Percentiles rank a stretch among this genome's conserved stretches.
phyloP scores from a whole-genome alignment of 805 yeast genomes.

The Hanseniaspora hatyaiensis region DNA sequence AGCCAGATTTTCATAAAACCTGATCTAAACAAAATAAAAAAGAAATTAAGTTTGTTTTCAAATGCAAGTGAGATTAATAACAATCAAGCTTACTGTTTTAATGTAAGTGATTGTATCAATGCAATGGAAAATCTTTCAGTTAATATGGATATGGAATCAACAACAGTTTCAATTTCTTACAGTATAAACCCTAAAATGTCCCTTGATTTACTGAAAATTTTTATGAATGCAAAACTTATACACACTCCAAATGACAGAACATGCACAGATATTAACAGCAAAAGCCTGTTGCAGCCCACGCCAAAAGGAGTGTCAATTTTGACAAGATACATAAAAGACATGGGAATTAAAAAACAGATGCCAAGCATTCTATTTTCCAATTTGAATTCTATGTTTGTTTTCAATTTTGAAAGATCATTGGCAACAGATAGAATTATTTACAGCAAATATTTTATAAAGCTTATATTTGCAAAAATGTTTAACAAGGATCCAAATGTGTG shows the following conservation, averaged over 20 bases:
- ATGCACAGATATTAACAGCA: constrained; percentile 34
- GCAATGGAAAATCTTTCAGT: constrained; percentile 41
- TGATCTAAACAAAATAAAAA: constrained; percentile 16
- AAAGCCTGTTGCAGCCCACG: constrained; percentile 60
- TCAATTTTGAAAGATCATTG: constrained; percentile 54
- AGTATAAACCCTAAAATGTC: constrained; percentile 43
- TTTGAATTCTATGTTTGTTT: constrained; percentile 61
- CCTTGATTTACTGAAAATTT: constrained; percentile 35
- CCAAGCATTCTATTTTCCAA: constrained; percentile 43
- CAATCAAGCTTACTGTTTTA: constrained; percentile 2
- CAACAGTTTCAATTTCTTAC: constrained; percentile 46
- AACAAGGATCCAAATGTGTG: constrained; percentile 63
- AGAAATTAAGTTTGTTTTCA: constrained; percentile 23
- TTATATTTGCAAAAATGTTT: constrained; percentile 50
- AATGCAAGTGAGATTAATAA: constrained; percentile 7
- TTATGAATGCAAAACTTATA: constrained; percentile 50
- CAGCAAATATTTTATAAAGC: constrained; percentile 51
- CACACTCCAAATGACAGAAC: constrained; percentile 74
- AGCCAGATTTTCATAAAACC: constrained; percentile 22
- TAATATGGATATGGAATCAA: constrained; percentile 37
- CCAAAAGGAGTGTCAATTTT: constrained; percentile 77
- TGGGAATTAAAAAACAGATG: constrained; percentile 37
- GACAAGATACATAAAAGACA: constrained; percentile 44
- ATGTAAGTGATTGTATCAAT: constrained; percentile 33
- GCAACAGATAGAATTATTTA: constrained; percentile 46